Conservation (phyloP, 805 yeast genomes). For the Ogataea philodendri region DNA sequence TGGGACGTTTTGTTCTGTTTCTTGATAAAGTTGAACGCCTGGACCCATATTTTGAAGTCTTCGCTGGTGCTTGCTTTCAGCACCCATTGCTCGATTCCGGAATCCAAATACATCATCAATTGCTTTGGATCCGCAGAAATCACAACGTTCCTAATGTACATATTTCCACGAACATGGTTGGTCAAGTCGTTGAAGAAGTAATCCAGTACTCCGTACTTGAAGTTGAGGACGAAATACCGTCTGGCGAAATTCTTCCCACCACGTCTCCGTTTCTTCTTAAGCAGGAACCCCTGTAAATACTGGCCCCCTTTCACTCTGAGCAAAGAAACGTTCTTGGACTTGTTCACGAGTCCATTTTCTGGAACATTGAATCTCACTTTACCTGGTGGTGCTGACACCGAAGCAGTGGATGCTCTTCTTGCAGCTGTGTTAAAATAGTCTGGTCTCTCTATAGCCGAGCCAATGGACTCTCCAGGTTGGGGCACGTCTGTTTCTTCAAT, state of each 20-base stretch:
- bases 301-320: constrained; percentile 59
- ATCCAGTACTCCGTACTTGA: constrained; percentile 76
- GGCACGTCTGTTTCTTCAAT: constrained; percentile 7
- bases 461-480: constrained; percentile 1
- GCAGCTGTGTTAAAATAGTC: not conserved
- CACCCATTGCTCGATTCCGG: constrained; percentile 94
- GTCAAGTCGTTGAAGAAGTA: constrained; percentile 73
- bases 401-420: constrained; percentile 6
- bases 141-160: constrained; percentile 82
- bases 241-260: constrained; percentile 87
- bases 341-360: constrained; percentile 13
- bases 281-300: constrained; percentile 71
- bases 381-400: constrained; percentile 8
- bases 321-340: constrained; percentile 28
- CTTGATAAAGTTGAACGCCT: constrained; percentile 63
- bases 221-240: constrained; percentile 80
- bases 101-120: constrained; percentile 75
- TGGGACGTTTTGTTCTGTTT: constrained; percentile 24
- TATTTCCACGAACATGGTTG: constrained; percentile 80
- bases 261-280: constrained; percentile 69
- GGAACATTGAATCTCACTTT: constrained; percentile 32
- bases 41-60: constrained; percentile 80
- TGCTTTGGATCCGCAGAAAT: constrained; percentile 72
- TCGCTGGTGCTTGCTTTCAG: constrained; percentile 62
- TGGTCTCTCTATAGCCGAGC: constrained; percentile 4